phyloP scores from a whole-genome alignment of 2,329 filamentous ascomycete genomes.

The Aureobasidium subglaciale region DNA sequence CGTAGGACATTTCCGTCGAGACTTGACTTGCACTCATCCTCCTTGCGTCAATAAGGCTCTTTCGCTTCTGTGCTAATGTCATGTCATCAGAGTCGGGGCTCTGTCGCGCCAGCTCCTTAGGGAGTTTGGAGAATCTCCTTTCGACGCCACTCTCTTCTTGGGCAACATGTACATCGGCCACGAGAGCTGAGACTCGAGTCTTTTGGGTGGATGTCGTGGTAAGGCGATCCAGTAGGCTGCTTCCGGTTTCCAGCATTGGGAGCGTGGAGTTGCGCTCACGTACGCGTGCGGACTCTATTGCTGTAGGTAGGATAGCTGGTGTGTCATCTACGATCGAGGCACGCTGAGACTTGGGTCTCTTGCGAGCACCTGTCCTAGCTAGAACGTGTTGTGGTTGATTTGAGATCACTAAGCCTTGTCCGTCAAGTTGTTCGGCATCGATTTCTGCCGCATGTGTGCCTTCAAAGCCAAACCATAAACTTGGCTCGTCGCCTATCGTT shows the following conservation, averaged over 20 bases:
- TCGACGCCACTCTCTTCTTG: too few species aligned
- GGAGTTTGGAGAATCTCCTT: slow-evolving; percentile 19
- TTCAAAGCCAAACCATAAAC: slow-evolving; percentile 6
- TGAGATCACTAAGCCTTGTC: background rate
- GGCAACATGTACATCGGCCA: too few species aligned
- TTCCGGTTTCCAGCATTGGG: background rate
- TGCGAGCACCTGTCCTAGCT: background rate
- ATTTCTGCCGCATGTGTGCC: background rate
- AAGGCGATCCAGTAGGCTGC: background rate
- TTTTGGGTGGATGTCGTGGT: background rate
- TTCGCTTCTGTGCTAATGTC: slow-evolving; percentile 58
- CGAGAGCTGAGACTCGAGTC: too few species aligned
- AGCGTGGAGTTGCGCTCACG: background rate
- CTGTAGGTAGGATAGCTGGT: background rate
- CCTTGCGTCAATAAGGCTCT: slow-evolving; percentile 24
- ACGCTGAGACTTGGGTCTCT: background rate
- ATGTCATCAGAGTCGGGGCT: slow-evolving; percentile 49
- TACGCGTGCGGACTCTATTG: background rate
- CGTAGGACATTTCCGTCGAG: slow-evolving; percentile 7
- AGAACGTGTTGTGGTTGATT: background rate
- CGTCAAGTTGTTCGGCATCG: background rate
- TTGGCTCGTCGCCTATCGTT: slow-evolving; percentile 10
- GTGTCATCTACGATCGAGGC: background rate
- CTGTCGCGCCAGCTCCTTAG: too few species aligned
- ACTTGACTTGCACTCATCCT: background rate